These are phyloP conservation scores for Xanthoconium separans DNA, from an alignment of 1,284 basidiomycete species.

Conservation along the genomic window DNA sequence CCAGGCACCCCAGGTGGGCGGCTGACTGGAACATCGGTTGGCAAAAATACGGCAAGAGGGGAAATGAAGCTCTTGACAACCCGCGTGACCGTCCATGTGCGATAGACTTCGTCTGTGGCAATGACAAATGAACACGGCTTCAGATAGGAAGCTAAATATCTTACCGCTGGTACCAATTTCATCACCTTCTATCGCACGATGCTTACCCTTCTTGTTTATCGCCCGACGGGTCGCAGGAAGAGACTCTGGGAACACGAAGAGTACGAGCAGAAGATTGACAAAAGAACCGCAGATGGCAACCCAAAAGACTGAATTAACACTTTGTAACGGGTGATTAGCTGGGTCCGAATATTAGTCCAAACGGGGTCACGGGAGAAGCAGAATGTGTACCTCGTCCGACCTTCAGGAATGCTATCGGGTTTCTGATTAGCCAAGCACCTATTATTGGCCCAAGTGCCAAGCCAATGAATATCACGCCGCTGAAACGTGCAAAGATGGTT, in stretches of 20 bases:
- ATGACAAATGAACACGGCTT: neutral
- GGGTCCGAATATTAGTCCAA: slow-evolving; percentile 6
- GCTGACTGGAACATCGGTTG: slow-evolving; percentile 38
- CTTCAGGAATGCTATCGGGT: slow-evolving; percentile 43
- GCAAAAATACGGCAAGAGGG: slow-evolving; percentile 57
- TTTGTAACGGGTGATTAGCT: slow-evolving; percentile 30
- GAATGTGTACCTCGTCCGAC: slow-evolving; percentile 25
- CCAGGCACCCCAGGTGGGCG: slow-evolving; percentile 13
- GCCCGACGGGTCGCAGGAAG: slow-evolving; percentile 46
- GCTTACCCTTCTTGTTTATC: slow-evolving; percentile 34
- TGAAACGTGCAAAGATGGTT: slow-evolving; percentile 77
- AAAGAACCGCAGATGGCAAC: slow-evolving; percentile 48
- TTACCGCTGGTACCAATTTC: slow-evolving; percentile 12
- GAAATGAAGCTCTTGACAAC: slow-evolving; percentile 39
- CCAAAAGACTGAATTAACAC: slow-evolving; percentile 60
- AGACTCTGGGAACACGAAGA: slow-evolving; percentile 68
- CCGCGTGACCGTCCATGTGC: slow-evolving; percentile 14
- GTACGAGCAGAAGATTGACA: slow-evolving; percentile 48
- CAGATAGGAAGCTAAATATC: slow-evolving; percentile 2
- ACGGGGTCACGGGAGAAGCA: neutral
- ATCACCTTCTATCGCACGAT: slow-evolving; percentile 26
- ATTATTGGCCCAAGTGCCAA: slow-evolving; percentile 72
- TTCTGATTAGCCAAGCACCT: slow-evolving; percentile 67
- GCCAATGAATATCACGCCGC: slow-evolving; percentile 69
- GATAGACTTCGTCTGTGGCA: slow-evolving; percentile 6